A percentile compares a stretch with the other conserved stretches of the same genome.
These are phyloP conservation scores for Sanghuangporus baumii DNA, from an alignment of 1,284 basidiomycete genomes.

Conservation along the genomic window DNA sequence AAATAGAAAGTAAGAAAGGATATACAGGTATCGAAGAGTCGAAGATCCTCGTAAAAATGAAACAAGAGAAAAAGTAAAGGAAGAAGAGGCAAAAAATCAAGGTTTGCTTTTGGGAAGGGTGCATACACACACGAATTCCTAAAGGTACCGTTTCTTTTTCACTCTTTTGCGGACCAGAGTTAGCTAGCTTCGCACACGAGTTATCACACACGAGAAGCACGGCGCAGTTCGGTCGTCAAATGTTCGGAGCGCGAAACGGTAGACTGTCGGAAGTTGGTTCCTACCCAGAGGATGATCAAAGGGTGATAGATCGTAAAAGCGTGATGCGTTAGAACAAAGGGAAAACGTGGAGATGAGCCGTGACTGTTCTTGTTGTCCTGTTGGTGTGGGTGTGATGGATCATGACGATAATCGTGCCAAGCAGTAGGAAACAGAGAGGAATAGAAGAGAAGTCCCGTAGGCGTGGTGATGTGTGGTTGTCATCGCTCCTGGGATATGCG, in stretches of 20 bases:
- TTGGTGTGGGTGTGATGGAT: background rate
- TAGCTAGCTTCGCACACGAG: background rate
- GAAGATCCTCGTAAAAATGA: slow-evolving; percentile 22
- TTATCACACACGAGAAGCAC: background rate
- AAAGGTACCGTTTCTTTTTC: background rate
- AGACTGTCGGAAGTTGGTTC: too few species aligned
- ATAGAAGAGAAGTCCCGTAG: background rate
- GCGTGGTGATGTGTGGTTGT: slow-evolving; percentile 4
- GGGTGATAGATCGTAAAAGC: background rate
- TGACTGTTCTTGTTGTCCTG: slow-evolving; percentile 6
- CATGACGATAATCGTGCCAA: background rate
- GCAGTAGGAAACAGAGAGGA: background rate
- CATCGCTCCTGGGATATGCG: background rate
- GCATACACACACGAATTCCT: background rate
- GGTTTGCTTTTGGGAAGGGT: slow-evolving; percentile 9
- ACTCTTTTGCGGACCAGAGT: background rate
- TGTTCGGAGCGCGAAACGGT: too few species aligned
- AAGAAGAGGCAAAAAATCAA: slow-evolving; percentile 18
- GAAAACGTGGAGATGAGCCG: background rate
- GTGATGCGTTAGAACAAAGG: background rate
- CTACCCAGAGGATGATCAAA: too few species aligned
- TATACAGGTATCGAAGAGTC: slow-evolving; percentile 16
- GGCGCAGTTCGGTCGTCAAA: too few species aligned
- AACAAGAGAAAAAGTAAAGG: slow-evolving; percentile 20
- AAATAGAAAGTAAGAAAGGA: background rate